Evolutionary conservation across 139 green algal genomes (phyloP), one percentile per base, ranked within the genome.

Genomic region (Coelastrella sp.): DNA sequence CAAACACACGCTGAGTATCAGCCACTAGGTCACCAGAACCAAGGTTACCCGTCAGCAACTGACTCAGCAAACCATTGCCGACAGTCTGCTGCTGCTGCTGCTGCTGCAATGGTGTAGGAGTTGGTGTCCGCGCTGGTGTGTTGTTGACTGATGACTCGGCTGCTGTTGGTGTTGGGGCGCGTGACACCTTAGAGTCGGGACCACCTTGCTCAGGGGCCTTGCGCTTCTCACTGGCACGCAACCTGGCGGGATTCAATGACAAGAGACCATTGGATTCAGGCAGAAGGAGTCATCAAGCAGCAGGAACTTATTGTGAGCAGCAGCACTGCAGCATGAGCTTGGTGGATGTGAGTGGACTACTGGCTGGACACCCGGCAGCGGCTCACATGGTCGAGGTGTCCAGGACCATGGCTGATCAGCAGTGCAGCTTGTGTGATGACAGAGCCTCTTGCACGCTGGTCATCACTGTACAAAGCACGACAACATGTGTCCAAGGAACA

Each of bases 71-170:
- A 73, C 27, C 82, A 8, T 76, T 35, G 22, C 81, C 60, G 6
- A 22, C 59, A 25, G 61, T 27, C 63, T 63, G 27, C 27, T 78
- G 82, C 80, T 87, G 61, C 78, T 84, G 78, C 78, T 84, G 78
- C 78, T 35, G 78, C 35, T 84, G 63, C 11, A 81, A 9, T 7
- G 84, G 84, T 10, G 84, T 88, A 6, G 84, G 84, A 3, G 84
- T 88, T 49, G 84, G 84, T 57, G 84, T 88, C 35, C 84, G 84
- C 7, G 84, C 25, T 19, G 84, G 84, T 24, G 84, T 88, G 68
- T 80, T 88, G 49, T 24, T 58, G 20, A 35, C 66, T 25, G 68
- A 80, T 12, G 84, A 88, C 4, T 88, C 84, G 11, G 84, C 19
- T 25, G 14, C 68, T 68, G 84, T 19, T 61, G 84, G 66, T 6